A percentile compares a stretch with the other conserved stretches of the same genome.
These are phyloP conservation scores for Gracilaria domingensis DNA, from an alignment of 23 red algal genomes.

Conservation along the genomic window DNA sequence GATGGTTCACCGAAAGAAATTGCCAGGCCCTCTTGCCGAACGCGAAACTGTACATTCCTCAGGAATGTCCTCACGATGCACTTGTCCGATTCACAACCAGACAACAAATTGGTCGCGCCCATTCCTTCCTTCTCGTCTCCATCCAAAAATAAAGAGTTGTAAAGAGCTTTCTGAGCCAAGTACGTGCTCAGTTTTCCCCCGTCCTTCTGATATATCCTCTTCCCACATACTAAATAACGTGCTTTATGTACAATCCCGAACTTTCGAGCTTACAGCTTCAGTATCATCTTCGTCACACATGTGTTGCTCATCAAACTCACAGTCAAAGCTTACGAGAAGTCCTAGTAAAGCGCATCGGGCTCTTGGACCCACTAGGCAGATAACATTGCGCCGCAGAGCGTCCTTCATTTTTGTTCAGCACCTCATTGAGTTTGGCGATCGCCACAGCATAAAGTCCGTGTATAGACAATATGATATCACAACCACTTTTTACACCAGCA, in stretches of 20 bases:
- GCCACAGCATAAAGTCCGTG: slow-evolving; percentile 3
- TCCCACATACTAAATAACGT: not conserved
- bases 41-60: too few relatives aligned
- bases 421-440: not conserved
- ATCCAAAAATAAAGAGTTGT: too few relatives aligned
- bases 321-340: not conserved
- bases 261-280: not conserved
- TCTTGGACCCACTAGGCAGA: not conserved
- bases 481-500: not conserved
- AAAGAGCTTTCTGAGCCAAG: too few relatives aligned
- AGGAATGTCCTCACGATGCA: too few relatives aligned
- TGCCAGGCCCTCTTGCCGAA: too few relatives aligned
- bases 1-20: too few relatives aligned
- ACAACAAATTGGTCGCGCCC: too few relatives aligned
- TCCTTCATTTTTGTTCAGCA: not conserved
- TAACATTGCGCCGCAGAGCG: not conserved
- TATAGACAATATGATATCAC: not conserved
- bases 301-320: not conserved
- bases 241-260: not conserved
- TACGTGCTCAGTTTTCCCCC: too few relatives aligned
- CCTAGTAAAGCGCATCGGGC: not conserved
- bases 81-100: too few relatives aligned
- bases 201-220: too few relatives aligned
- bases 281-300: slow-evolving; percentile 1
- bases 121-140: too few relatives aligned